Evolutionary conservation across 768 basidiomycete species (phyloP), one percentile per base, ranked within the genome.

Genomic region (Auricularia heimuer): DNA sequence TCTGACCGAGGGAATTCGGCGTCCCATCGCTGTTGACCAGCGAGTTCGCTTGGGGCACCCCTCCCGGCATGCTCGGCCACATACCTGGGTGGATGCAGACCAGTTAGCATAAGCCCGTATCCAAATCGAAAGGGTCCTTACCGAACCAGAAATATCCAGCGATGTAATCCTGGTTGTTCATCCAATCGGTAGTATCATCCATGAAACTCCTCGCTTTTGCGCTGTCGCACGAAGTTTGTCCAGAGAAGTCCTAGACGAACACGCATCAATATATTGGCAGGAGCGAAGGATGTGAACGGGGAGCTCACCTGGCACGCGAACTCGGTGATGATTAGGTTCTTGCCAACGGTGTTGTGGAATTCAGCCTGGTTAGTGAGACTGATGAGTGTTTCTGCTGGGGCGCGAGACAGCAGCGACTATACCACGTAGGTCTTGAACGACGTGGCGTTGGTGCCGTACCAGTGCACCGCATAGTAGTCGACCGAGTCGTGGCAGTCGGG

Each of bases 311-410:
- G 78, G 76, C 84, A 86, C 66, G 89, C 90, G 69, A 83, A 86
- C 70, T 94, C 91, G 3, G 88, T 88, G 66, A 87, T 72, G 81
- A 81, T 84, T 69, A 92, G 75, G 34, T 74, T 73, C 64, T 71
- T 69, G 14, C 65, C 39, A 70, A 83, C 86, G 2, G 74, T 75
- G 47, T 67, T 66, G 71, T 89, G 75, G 69, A 82, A 81, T 1
- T 35, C 8, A n/a, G n/a, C 33, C 47, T 51, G 21, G 10, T 45
- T 10, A 45, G 44, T 45, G 11, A 45, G 11, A 45, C 44, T 45
- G 44, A 45, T 45, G 44, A 11, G 18, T 45, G 18, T 2, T 11
- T 10, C 44, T 29, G 29, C 29, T 29, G 29, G 44, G 11, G 10
- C 2, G 2, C 11, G 18, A 45, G 44, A 45, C 1, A 18, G 44